Conservation (phyloP, 805 yeast species). For the Saturnispora mendoncae region DNA sequence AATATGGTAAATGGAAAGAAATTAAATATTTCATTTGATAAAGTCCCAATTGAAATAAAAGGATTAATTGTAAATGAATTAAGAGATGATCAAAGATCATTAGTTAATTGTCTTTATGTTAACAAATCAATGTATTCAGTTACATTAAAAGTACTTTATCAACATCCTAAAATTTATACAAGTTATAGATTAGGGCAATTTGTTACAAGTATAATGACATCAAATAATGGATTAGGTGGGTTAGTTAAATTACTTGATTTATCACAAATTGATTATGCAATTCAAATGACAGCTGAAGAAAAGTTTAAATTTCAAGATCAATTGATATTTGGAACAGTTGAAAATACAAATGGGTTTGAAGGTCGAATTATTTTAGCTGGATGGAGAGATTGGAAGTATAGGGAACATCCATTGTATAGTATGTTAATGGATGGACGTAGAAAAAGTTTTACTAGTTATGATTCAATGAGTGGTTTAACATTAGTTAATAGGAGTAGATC, state of each 20-base stretch:
- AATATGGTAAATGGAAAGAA: conserved; percentile 2
- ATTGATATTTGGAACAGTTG: conserved; percentile 14
- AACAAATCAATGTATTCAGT: conserved; percentile 41
- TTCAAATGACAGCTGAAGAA: conserved; percentile 20
- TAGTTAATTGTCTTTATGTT: conserved; percentile 42
- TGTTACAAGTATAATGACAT: conserved; percentile 51
- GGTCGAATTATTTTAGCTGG: conserved; percentile 47
- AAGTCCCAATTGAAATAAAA: conserved; percentile 38
- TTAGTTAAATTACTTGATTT: conserved; percentile 52
- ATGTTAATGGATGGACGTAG: conserved; percentile 4
- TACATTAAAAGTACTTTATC: conserved; percentile 48
- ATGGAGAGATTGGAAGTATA: conserved; percentile 88
- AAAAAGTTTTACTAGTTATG: conserved; percentile 1
- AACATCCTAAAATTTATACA: conserved; percentile 47
- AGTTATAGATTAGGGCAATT: conserved; percentile 78
- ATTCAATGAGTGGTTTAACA: not conserved
- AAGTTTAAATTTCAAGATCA: conserved; percentile 15
- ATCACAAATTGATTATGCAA: conserved; percentile 39
- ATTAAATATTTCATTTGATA: conserved; percentile 12
- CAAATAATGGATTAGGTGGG: conserved; percentile 37
- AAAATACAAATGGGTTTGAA: conserved; percentile 9
- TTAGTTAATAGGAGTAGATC: not conserved
- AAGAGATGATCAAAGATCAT: conserved; percentile 31
- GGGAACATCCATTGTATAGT: conserved; percentile 58
- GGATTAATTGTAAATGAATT: conserved; percentile 29